Evolutionary conservation across 352 stramenopile genomes (phyloP).

Genomic region (Pythium chondricola): DNA sequence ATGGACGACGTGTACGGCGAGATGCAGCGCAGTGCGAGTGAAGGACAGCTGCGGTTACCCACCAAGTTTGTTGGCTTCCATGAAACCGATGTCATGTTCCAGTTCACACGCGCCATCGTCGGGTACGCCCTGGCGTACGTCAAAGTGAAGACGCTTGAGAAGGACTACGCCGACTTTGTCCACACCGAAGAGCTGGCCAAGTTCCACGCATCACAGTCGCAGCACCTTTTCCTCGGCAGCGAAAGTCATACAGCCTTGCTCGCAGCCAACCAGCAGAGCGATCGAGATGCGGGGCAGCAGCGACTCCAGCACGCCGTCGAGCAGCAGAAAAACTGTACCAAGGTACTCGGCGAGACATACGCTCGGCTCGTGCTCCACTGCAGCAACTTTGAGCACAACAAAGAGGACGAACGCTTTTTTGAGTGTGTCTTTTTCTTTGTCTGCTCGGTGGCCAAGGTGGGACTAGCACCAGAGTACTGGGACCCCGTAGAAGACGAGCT

Average conservation of each 20-base stretch:
- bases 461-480: conserved; percentile 50
- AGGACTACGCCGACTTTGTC: conserved; percentile 17
- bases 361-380: conserved; percentile 69
- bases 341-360: conserved; percentile 44
- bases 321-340: conserved; percentile 16
- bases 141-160: conserved; percentile 45
- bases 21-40: conserved; percentile 45
- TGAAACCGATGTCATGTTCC: conserved; percentile 64
- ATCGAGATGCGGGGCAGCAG: conserved; percentile 6
- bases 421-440: conserved; percentile 80
- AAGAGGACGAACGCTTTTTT: conserved; percentile 78
- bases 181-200: conserved; percentile 17
- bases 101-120: conserved; percentile 59
- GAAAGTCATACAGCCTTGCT: not conserved
- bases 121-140: conserved; percentile 62
- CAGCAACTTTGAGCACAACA: conserved; percentile 81
- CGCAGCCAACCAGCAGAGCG: not conserved
- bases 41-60: conserved; percentile 45
- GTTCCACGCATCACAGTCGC: conserved; percentile 15
- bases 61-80: conserved; percentile 69
- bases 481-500: conserved; percentile 57
- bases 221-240: conserved; percentile 1
- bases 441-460: conserved; percentile 63
- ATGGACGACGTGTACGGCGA: conserved; percentile 66
- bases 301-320: conserved; percentile 8